Evolutionary conservation across 148 eudicot genomes (phyloP).

Genomic region (Salicornia ramosissima): DNA sequence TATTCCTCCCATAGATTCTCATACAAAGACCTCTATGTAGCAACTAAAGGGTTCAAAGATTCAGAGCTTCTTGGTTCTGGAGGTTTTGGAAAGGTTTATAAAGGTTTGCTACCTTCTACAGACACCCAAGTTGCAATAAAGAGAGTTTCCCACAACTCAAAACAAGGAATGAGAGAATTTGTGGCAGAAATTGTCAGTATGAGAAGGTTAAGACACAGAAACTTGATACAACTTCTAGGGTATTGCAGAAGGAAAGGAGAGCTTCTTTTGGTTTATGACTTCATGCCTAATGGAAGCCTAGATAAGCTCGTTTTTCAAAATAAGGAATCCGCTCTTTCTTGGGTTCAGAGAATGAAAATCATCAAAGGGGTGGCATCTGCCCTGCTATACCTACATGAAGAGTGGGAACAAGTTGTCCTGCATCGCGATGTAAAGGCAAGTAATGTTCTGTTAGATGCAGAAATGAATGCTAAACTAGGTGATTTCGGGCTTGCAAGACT

Average conservation of each 20-base stretch:
- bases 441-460: constrained; percentile 33
- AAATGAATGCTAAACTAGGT: constrained; percentile 37
- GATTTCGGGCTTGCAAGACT: constrained; percentile 46
- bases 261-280: constrained; percentile 39
- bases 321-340: constrained; percentile 14
- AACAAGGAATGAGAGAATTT: constrained; percentile 40
- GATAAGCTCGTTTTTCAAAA: constrained; percentile 28
- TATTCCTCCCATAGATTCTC: constrained; percentile 25
- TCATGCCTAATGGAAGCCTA: constrained; percentile 48
- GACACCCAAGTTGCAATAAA: constrained; percentile 32
- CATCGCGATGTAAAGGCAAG: constrained; percentile 41
- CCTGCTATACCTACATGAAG: constrained; percentile 39
- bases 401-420: constrained; percentile 38
- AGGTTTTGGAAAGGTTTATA: constrained; percentile 47
- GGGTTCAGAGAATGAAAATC: constrained; percentile 33
- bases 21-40: constrained; percentile 32
- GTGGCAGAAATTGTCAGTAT: constrained; percentile 35
- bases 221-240: constrained; percentile 43
- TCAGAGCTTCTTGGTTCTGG: constrained; percentile 35
- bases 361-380: constrained; percentile 40
- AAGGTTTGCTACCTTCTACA: constrained; percentile 28
- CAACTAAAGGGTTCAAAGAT: constrained; percentile 39
- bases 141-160: constrained; percentile 37
- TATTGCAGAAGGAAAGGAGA: constrained; percentile 40
- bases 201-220: constrained; percentile 45